Base-by-base conservation (phyloP, 495 filamentous ascomycete species). In the Hypoxylon subgilvum region DNA sequence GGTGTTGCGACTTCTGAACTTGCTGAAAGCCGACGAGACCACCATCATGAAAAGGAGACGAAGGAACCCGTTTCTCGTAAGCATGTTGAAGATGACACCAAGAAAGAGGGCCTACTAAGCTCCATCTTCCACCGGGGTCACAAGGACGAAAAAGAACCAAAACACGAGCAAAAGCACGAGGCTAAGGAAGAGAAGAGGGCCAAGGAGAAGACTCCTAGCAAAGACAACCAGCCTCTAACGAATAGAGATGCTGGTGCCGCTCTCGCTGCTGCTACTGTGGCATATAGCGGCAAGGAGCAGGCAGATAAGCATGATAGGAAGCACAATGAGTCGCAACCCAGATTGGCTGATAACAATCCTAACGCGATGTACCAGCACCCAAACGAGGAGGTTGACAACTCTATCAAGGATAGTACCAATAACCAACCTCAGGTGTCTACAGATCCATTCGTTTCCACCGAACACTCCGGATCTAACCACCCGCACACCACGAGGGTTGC, bases 81-180 rank as follows among this genome's bases (percentile, higher is more conserved):
- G 4, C 39, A 54, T 9, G 32, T 45, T 1, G 49, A 54, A 0
- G 13, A 55, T 14, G 58, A 59, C 7, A 21, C 46, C 2, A 68
- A 69, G 9, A 69, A 61, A 34, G 69, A 63, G 31, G 55, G 61
- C 44, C 56, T 43, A 16, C 49, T 74, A 5, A 46, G 64, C 8
- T 49, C 66, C 30, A 46, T 74, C 16, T 75, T 75, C 64, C 60
- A 67, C 23, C 55, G 69, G 13, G 49, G 50, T n/a, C 50, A 63
- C 39, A 72, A 73, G 46, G 63, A 65, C 16, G 60, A 65, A 18
- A 57, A 64, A 25, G 53, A 52, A 3, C 32, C 10, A 2, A 65
- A 67, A 46, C 49, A 45, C 10, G 62, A 52, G 35, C 53, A 51
- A 30, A 56, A 51, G 4, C 34, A 39, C 7, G 52, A 57, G 25